Conservation (phyloP, 768 basidiomycete species). For the Pleurotus djamor region DNA sequence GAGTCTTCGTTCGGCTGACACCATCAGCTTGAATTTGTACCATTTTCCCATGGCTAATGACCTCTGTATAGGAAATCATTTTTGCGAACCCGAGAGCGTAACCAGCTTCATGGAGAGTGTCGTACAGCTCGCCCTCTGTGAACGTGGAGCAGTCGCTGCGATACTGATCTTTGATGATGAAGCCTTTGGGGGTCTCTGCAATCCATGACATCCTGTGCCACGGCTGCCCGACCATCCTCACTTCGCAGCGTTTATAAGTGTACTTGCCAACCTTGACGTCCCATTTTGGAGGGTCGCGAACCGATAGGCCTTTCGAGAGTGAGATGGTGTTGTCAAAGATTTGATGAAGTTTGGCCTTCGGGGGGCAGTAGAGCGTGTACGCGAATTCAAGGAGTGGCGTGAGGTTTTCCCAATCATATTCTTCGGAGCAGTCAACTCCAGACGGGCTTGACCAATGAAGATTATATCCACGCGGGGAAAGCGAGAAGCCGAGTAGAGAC, state of each 20-base stretch:
- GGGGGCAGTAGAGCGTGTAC: slow-evolving; percentile 1
- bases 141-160: background rate
- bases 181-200: background rate
- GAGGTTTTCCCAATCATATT: background rate
- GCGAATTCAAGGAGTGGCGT: background rate
- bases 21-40: background rate
- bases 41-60: background rate
- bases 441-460: slow-evolving; percentile 7
- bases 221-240: background rate
- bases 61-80: background rate
- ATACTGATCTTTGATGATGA: slow-evolving; percentile 6
- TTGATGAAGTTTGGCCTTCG: background rate
- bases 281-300: background rate
- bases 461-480: background rate
- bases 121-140: background rate
- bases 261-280: background rate
- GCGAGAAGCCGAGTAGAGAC: slow-evolving; percentile 2
- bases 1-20: background rate
- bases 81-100: background rate
- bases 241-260: background rate
- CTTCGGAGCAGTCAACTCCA: slow-evolving; percentile 17
- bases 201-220: slow-evolving; percentile 2
- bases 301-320: background rate
- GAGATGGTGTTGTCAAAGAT: background rate
- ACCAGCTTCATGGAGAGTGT: background rate